Base-by-base conservation (phyloP, 2,329 filamentous ascomycete genomes). In the Paramyrothecium roridum region DNA sequence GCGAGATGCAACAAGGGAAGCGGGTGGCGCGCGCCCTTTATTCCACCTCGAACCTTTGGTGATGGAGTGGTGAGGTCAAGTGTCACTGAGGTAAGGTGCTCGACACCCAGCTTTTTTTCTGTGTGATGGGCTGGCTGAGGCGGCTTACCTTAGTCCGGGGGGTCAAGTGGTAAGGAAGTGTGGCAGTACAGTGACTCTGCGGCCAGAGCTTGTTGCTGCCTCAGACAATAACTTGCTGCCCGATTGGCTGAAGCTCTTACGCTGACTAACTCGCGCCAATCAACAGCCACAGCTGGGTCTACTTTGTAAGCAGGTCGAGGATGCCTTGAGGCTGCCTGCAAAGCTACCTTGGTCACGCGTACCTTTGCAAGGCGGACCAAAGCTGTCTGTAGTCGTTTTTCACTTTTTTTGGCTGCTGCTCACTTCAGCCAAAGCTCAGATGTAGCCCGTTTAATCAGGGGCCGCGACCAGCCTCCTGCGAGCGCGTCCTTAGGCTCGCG, bases 211-310 rank as follows among this genome's bases (percentile, higher is more conserved):
- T 53, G 60, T 69, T 71, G 69, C 65, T 72, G 68, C 70, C 69
- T 72, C 69, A 71, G 68, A 68, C 68, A 65, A 64, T 47, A 66
- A 68, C 52, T 65, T 61, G 52, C 56, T 34, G 52, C 58, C 62
- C 64, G 56, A 71, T 71, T 71, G 70, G 70, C 54, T 50, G 54
- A 7, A 49, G 37, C 3, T 17, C 7, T 37, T 13, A 17, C 53
- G 63, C 60, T 67, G 61, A 67, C 63, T 63, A 65, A 65, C 52
- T 4, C 10, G 6, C 12, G 34, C 70, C 69, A 73, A 73, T 73
- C 54, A 67, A 40, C 58, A 40, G 1, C 3, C 22, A n/a, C 3
- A 23, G 34, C 17, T 33, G 20, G 16, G 50, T 30, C 13, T 67
- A 68, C 68, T 54, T 56, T 34, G 16, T 43, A 55, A 49, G n/a